These are phyloP conservation scores for Penicillium bovifimosum DNA, from an alignment of 495 filamentous ascomycete genomes.

Conservation along the genomic window DNA sequence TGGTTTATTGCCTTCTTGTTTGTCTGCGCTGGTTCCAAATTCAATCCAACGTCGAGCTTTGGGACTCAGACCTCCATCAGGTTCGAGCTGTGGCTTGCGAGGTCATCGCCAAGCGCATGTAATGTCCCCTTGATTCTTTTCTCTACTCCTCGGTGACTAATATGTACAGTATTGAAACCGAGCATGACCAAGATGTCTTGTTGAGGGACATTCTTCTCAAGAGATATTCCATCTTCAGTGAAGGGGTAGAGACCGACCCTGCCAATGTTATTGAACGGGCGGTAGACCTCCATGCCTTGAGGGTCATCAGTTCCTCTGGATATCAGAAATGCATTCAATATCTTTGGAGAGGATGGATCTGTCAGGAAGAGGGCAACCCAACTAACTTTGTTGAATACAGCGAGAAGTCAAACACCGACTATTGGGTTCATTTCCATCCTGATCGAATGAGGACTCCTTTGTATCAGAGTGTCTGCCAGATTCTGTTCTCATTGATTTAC, in stretches of 20 bases:
- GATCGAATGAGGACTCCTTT: constrained; percentile 87
- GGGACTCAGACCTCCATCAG: constrained; percentile 81
- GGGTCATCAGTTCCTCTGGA: constrained; percentile 82
- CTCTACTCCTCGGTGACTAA: constrained; percentile 6
- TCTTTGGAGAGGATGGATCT: constrained; percentile 94
- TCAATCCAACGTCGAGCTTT: constrained; percentile 76
- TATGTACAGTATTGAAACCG: constrained; percentile 63
- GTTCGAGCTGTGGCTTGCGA: constrained; percentile 82
- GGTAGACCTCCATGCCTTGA: constrained; percentile 84
- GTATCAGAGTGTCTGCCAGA: constrained; percentile 87
- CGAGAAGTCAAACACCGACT: constrained; percentile 64
- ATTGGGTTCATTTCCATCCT: constrained; percentile 80
- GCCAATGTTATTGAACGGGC: constrained; percentile 87
- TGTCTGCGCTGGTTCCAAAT: constrained; percentile 88
- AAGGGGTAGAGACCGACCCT: constrained; percentile 64
- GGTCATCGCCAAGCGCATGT: constrained; percentile 88
- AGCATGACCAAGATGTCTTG: constrained; percentile 70
- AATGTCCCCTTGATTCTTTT: constrained; percentile 2
- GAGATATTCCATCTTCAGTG: constrained; percentile 74
- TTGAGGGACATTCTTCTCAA: constrained; percentile 81
- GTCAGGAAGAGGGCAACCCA: constrained; percentile 86
- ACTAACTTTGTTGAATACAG: constrained; percentile 79
- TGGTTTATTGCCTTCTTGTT: constrained; percentile 81
- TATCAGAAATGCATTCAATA: constrained; percentile 92
- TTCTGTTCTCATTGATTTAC: constrained; percentile 77